Evolutionary conservation across 805 yeast species (phyloP).

Genomic region (Kockiozyma suomiensis): DNA sequence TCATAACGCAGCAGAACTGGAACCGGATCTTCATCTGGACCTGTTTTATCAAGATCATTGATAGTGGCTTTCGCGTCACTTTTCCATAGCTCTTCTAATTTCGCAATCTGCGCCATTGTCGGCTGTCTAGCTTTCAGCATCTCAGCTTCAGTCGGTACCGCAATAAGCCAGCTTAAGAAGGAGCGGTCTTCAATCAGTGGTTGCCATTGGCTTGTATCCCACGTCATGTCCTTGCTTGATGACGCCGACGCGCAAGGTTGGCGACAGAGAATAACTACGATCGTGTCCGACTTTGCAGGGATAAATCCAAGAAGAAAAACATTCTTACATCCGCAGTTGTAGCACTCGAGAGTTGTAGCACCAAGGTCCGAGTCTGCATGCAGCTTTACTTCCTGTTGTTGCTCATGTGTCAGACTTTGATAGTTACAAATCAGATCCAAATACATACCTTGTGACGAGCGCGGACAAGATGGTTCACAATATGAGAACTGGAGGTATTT

Average conservation of each 20-base stretch:
- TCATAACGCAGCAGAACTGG: slow-evolving; percentile 76
- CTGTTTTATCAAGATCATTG: slow-evolving; percentile 60
- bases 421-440: neutral
- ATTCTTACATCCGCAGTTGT: slow-evolving; percentile 82
- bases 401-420: slow-evolving; percentile 1
- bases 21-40: slow-evolving; percentile 58
- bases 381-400: slow-evolving; percentile 53
- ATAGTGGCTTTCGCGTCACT: slow-evolving; percentile 69
- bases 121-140: slow-evolving; percentile 57
- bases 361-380: slow-evolving; percentile 84
- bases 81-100: slow-evolving; percentile 82
- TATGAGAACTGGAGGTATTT: slow-evolving; percentile 68
- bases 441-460: slow-evolving; percentile 63
- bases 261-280: slow-evolving; percentile 84
- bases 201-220: slow-evolving; percentile 91
- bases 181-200: slow-evolving; percentile 78
- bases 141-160: slow-evolving; percentile 67
- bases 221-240: slow-evolving; percentile 67
- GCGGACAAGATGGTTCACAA: slow-evolving; percentile 79
- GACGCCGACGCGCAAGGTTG: slow-evolving; percentile 63
- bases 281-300: slow-evolving; percentile 81
- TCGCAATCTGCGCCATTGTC: slow-evolving; percentile 63
- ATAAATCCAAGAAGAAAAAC: slow-evolving; percentile 84
- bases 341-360: slow-evolving; percentile 85
- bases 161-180: slow-evolving; percentile 80